Conservation (phyloP, 2,329 filamentous ascomycete species). For the Xylariaceae sp. region DNA sequence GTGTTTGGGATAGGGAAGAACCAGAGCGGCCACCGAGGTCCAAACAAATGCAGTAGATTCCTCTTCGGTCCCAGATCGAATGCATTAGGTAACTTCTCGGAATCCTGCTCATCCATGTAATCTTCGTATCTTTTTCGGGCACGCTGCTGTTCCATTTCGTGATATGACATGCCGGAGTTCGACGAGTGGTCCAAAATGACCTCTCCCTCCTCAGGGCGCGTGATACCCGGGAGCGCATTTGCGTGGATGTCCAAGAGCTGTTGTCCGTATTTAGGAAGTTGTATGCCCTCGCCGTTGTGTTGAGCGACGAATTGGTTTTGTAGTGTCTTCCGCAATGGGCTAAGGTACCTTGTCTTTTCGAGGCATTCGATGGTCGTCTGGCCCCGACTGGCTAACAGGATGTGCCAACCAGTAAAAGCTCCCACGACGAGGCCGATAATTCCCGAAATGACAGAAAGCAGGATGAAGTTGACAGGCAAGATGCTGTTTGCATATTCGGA, state of each 20-base stretch:
- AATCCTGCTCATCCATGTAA: slow-evolving; percentile 89
- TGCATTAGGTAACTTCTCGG: slow-evolving; percentile 82
- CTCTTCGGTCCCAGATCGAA: slow-evolving; percentile 84
- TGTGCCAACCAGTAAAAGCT: slow-evolving; percentile 90
- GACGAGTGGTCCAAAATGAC: slow-evolving; percentile 38
- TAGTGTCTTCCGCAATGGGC: slow-evolving; percentile 70
- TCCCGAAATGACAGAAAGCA: slow-evolving; percentile 81
- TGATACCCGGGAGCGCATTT: slow-evolving; percentile 76
- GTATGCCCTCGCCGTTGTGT: slow-evolving; percentile 48
- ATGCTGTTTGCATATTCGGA: slow-evolving; percentile 70
- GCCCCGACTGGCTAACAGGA: slow-evolving; percentile 73
- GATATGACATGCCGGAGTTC: slow-evolving; percentile 50
- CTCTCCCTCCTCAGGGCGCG: slow-evolving; percentile 79
- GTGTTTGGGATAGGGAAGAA: slow-evolving; percentile 78
- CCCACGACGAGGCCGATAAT: slow-evolving; percentile 88
- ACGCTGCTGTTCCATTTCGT: slow-evolving; percentile 54
- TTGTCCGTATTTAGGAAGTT: slow-evolving; percentile 62
- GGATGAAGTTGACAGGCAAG: slow-evolving; percentile 85
- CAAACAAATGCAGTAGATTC: slow-evolving; percentile 82
- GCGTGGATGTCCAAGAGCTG: slow-evolving; percentile 79
- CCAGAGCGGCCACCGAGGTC: slow-evolving; percentile 71
- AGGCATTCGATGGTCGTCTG: slow-evolving; percentile 95
- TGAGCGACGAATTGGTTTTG: slow-evolving; percentile 60
- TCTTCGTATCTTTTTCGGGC: slow-evolving; percentile 57
- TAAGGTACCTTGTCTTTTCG: slow-evolving; percentile 92